Evolutionary conservation across 2,329 filamentous ascomycete genomes (phyloP).

Genomic region (Ophiocordyceps camponoti-rufipedis): DNA sequence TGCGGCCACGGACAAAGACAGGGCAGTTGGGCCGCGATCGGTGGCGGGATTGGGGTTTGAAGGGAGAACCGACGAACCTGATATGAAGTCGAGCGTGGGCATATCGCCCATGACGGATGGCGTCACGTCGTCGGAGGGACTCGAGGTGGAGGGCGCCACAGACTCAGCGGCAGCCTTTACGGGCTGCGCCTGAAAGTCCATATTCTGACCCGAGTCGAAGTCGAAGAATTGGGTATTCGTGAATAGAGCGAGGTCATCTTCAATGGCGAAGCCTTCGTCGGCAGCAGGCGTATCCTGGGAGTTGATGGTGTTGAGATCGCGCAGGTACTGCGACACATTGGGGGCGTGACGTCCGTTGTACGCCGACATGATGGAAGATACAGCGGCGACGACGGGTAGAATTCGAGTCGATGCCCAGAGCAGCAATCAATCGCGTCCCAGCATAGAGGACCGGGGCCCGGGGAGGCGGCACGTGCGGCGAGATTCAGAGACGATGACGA

Average conservation of each 20-base stretch:
- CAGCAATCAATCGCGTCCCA: not conserved
- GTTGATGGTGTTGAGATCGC: constrained; percentile 62
- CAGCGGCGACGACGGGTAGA: not conserved
- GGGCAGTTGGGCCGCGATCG: not conserved
- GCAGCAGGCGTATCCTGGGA: constrained; percentile 29
- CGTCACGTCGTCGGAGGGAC: constrained; percentile 19
- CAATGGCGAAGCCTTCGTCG: constrained; percentile 43
- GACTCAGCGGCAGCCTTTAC: constrained; percentile 22
- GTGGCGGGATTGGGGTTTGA: not conserved
- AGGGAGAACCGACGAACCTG: constrained; percentile 19
- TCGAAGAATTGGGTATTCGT: constrained; percentile 72
- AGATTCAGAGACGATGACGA: too few species aligned
- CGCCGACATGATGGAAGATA: constrained; percentile 38
- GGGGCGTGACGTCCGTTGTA: constrained; percentile 62
- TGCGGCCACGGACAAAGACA: not conserved
- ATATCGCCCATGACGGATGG: constrained; percentile 27
- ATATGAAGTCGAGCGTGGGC: constrained; percentile 28
- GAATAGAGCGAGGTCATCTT: constrained; percentile 60
- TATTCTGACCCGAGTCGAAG: constrained; percentile 48
- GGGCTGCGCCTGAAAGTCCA: constrained; percentile 33
- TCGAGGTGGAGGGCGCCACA: constrained; percentile 10
- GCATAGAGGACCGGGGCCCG: not conserved
- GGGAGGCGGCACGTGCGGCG: too few species aligned
- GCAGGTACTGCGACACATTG: constrained; percentile 81
- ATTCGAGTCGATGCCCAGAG: not conserved